These are phyloP conservation scores for Austroboletus novae-zelandiae DNA, from an alignment of 1,284 basidiomycete genomes.

Conservation along the genomic window DNA sequence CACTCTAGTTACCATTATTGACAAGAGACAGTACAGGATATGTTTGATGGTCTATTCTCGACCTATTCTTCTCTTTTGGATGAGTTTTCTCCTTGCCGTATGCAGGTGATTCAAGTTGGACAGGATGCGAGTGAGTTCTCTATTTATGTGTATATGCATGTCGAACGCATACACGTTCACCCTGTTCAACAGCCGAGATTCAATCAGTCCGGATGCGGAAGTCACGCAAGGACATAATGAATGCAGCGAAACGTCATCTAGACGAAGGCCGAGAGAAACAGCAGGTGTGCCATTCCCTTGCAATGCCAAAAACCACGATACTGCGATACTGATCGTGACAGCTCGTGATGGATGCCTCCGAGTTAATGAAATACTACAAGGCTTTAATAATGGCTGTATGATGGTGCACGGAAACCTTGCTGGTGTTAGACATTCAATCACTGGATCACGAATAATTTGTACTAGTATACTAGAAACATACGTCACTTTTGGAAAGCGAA, in stretches of 20 bases:
- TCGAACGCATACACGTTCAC: constrained; percentile 7
- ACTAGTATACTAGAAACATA: not conserved
- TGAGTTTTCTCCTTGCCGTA: constrained; percentile 36
- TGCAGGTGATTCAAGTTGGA: constrained; percentile 34
- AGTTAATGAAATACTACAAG: constrained; percentile 46
- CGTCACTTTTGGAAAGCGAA: no score
- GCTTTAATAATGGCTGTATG: constrained; percentile 34
- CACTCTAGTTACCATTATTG: constrained; percentile 1
- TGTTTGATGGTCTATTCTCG: constrained; percentile 31
- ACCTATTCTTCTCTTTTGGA: constrained; percentile 34
- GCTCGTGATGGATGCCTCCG: constrained; percentile 42
- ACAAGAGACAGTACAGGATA: constrained; percentile 29
- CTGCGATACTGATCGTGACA: constrained; percentile 15
- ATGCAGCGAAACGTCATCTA: constrained; percentile 35
- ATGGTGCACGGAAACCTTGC: not conserved
- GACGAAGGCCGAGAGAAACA: constrained; percentile 44
- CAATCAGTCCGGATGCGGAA: constrained; percentile 34
- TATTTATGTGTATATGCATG: not conserved
- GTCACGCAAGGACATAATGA: constrained; percentile 38
- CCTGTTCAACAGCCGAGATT: constrained; percentile 30
- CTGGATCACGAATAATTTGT: not conserved
- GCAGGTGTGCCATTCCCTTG: constrained; percentile 26
- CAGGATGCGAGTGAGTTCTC: constrained; percentile 37
- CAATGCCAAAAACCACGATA: not conserved
- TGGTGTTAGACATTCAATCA: not conserved